Percentiles rank a stretch among this genome's conserved stretches.
phyloP scores from a whole-genome alignment of 225 moss, liverwort and hornwort genomes.

The Sphagnum contortum region DNA sequence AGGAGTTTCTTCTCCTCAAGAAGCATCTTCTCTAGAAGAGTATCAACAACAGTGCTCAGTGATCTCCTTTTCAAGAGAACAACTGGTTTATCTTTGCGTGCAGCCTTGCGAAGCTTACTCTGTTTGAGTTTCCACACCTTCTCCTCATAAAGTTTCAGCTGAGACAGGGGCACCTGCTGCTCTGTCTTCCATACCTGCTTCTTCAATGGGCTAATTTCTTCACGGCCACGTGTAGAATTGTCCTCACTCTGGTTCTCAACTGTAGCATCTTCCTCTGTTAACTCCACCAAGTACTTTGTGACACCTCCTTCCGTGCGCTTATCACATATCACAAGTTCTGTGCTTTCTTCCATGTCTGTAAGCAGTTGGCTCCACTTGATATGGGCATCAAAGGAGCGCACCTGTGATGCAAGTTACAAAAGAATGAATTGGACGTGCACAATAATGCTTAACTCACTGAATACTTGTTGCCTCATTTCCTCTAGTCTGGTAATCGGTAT shows the following conservation, averaged over 20 bases:
- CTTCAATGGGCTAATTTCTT: slow-evolving; percentile 7
- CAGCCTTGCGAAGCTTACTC: slow-evolving; percentile 30
- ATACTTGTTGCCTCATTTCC: not conserved
- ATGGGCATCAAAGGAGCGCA: slow-evolving; percentile 66
- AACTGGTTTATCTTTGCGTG: slow-evolving; percentile 23
- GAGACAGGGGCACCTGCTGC: slow-evolving; percentile 47
- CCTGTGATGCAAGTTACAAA: slow-evolving; percentile 19
- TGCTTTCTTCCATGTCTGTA: slow-evolving; percentile 40
- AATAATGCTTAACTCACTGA: not conserved
- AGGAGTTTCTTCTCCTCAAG: slow-evolving; percentile 9
- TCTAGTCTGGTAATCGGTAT: too few relatives aligned
- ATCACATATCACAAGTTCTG: slow-evolving; percentile 22
- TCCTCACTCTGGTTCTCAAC: slow-evolving; percentile 18
- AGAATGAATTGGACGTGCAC: not conserved
- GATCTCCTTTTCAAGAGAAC: slow-evolving; percentile 20
- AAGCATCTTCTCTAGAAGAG: slow-evolving; percentile 10
- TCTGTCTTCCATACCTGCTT: slow-evolving; percentile 55
- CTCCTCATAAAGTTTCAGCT: slow-evolving; percentile 42
- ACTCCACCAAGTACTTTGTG: slow-evolving; percentile 36
- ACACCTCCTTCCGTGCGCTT: slow-evolving; percentile 26
- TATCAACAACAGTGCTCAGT: slow-evolving; percentile 8
- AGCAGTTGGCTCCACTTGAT: slow-evolving; percentile 74
- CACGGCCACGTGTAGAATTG: too few relatives aligned
- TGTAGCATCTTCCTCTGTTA: slow-evolving; percentile 42
- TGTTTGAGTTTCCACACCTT: slow-evolving; percentile 20